These are phyloP conservation scores for Hypoxylon sp. DNA, from an alignment of 2,329 filamentous ascomycete genomes.

Conservation along the genomic window DNA sequence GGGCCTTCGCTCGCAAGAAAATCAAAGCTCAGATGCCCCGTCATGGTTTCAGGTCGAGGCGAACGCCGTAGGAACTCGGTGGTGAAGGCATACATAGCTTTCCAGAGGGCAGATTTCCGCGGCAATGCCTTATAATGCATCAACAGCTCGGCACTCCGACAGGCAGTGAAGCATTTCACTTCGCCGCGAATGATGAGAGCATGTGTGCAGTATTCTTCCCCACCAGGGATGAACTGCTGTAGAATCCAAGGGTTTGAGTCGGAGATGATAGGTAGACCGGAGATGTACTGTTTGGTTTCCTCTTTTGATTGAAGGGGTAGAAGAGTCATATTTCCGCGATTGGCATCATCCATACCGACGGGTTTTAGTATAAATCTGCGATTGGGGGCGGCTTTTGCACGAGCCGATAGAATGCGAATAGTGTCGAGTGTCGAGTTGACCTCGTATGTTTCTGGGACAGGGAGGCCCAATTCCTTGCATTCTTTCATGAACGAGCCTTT, in stretches of 20 bases:
- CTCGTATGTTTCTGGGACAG: conserved; percentile 59
- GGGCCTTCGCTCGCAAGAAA: conserved; percentile 65
- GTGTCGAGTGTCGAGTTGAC: conserved; percentile 64
- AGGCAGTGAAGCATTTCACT: conserved; percentile 73
- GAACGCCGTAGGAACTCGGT: conserved; percentile 60
- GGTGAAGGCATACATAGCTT: conserved; percentile 72
- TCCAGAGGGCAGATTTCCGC: conserved; percentile 60
- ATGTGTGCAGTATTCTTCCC: conserved; percentile 76
- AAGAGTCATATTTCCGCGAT: conserved; percentile 69
- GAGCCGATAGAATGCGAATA: conserved; percentile 58
- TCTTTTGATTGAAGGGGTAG: conserved; percentile 63
- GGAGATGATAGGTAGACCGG: conserved; percentile 65
- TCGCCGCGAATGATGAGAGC: conserved; percentile 70
- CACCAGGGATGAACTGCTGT: conserved; percentile 70
- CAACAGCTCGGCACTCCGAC: conserved; percentile 67
- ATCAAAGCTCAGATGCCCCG: conserved; percentile 77
- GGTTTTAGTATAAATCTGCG: conserved; percentile 72
- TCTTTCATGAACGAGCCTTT: conserved; percentile 72
- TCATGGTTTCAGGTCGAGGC: conserved; percentile 57
- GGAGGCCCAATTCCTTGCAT: conserved; percentile 61
- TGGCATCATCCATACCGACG: conserved; percentile 67
- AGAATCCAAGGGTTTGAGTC: conserved; percentile 68
- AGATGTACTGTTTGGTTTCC: conserved; percentile 64
- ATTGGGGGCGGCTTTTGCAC: conserved; percentile 35
- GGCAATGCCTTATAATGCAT: conserved; percentile 73